Evolutionary conservation across 1,284 basidiomycete species (phyloP).

Genomic region (Ceratobasidium sp.): DNA sequence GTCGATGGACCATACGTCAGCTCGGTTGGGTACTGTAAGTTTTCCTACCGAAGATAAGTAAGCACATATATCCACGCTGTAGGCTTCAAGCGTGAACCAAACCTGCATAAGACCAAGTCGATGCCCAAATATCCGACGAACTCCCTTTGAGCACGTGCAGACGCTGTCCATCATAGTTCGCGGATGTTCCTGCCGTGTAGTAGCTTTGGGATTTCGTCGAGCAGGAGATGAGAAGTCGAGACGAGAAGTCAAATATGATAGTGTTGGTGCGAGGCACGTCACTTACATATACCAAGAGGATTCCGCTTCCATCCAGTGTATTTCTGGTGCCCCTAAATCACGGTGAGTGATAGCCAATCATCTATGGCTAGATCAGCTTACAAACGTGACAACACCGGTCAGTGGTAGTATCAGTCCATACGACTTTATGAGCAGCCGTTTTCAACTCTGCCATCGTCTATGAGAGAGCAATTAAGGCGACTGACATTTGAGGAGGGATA

Average conservation of each 20-base stretch:
- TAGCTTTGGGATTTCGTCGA: constrained; percentile 50
- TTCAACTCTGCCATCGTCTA: constrained; percentile 56
- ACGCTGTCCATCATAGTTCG: constrained; percentile 58
- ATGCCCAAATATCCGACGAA: constrained; percentile 58
- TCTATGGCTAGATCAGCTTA: constrained; percentile 31
- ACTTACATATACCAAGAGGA: constrained; percentile 29
- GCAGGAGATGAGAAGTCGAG: neutral
- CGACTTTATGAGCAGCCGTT: constrained; percentile 57
- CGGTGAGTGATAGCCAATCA: neutral
- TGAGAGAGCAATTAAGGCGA: constrained; percentile 47
- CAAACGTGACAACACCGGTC: constrained; percentile 61
- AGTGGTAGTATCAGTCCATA: constrained; percentile 59
- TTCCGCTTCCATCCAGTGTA: constrained; percentile 43
- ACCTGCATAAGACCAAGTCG: constrained; percentile 47
- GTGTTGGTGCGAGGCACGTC: neutral
- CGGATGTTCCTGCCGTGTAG: constrained; percentile 58
- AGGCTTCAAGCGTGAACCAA: neutral
- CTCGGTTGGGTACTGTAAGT: constrained; percentile 57
- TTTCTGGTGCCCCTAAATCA: constrained; percentile 41
- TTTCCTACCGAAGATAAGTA: neutral
- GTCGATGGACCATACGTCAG: constrained; percentile 60
- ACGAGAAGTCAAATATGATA: neutral
- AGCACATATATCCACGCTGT: neutral
- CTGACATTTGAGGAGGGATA: neutral
- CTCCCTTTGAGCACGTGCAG: constrained; percentile 59